Evolutionary conservation across 768 basidiomycete genomes (phyloP), one percentile per base, ranked within the genome.

Genomic region (Serendipita sp.): DNA sequence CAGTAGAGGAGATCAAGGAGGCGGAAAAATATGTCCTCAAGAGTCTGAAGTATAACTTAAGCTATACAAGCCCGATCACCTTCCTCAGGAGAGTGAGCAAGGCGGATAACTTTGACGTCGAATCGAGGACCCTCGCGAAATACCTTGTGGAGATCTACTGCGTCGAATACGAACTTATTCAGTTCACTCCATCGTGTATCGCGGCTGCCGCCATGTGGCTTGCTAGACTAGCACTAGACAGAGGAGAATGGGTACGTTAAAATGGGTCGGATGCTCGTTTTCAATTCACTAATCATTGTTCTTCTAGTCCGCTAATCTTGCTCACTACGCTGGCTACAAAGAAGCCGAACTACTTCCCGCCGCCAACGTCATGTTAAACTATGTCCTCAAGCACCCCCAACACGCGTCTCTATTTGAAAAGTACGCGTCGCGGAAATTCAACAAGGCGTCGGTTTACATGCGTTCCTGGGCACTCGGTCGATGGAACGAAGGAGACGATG

Each of bases 61-160:
- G 84, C 66, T 89, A 85, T 71, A 89, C 94, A 34, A 92, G 89
- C 68, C 91, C 92, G 2, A 85, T 97, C 76, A 85, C 89, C 68
- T 96, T 87, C 79, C 79, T 96, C 45, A 79, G 93, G 45, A 80
- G 93, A 38, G 85, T 90, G 65, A 92, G 89, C 77, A 97, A 96
- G 76, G 94, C 92, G 2, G 94, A 97, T 69, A 84, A 86, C 65
- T 95, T 92, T 74, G 88, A 94, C 69, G 80, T 88, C 35, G 83
- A 90, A 69, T 86, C 86, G 15, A 77, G 93, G 65, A 93, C 92
- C 2, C 79, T 96, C 18, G 91, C 85, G 41, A 96, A 97, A 73
- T 97, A 92, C 74, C 79, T 96, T 63, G 77, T 94, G 63, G 94
- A 96, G 76, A 88, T 96, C 58, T 82, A 83, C 11, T 82, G 83